Evolutionary conservation across 441 rosid genomes (phyloP), one percentile per base, ranked within the genome.

Genomic region (Sinapis alba): DNA sequence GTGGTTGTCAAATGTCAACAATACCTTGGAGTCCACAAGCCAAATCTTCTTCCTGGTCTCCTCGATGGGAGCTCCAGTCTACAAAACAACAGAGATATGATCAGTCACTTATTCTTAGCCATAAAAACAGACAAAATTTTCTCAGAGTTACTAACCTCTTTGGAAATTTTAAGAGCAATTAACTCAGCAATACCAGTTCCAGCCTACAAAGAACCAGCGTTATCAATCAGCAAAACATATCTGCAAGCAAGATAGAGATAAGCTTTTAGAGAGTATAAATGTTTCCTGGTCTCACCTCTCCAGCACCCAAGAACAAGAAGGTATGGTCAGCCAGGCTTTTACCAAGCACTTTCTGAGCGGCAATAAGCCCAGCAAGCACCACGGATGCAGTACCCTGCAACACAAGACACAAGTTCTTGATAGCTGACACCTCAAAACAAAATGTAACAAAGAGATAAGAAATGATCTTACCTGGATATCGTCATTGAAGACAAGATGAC

Each of bases 161-260:
- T 89, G 0, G 97, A 86, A 34, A 89, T 88, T 81, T 91, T 88
- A 45, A 89, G 97, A 67, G 97, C 98, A 81, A 93, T 88, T 62
- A 93, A 89, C 82, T 93, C 96, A 70, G 98, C 97, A 32, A 93
- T 83, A 30, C 98, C 97, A 7, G 98, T 93, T 80, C 98, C 98
- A 65, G 96, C 98, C 94, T 94, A 77, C 73, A 79, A 69, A 24
- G 32, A 83, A 32, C 32, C 65, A 82, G 64, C 45, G 58, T 73
- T 16, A 53, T 65, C 59, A 62, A 79, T 71, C 6, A 47, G 21
- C 58, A 63, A 53, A 64, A 50, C 60, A 32, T 57, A 56, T 11
- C 4, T 69, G 57, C 16, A 71, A 66, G 38, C 24, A 23, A 23
- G 24, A 23, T 23, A 23, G 2, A 23, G 24, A 23, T 23, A 23